Conservation (phyloP, 164 flowering plant genomes). For the Platanus orientalis region DNA sequence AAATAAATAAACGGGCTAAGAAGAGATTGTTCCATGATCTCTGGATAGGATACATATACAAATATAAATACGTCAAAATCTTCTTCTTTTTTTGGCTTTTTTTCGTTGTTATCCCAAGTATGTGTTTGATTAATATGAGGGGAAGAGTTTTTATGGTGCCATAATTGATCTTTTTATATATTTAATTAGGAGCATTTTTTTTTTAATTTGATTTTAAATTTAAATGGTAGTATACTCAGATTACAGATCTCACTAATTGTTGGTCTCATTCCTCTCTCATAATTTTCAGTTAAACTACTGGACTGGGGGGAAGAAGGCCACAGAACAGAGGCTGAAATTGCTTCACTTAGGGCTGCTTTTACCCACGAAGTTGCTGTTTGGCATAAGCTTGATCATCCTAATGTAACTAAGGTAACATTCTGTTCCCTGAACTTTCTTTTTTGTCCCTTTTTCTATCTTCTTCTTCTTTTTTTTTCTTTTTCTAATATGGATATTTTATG, state of each 20-base stretch:
- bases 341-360: constrained; percentile 73
- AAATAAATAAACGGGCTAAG: too few species aligned
- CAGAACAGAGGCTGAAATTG: constrained; percentile 80
- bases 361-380: constrained; percentile 97
- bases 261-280: not conserved
- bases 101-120: not conserved
- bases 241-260: not conserved
- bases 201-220: not conserved
- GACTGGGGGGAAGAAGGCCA: constrained; percentile 98
- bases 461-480: too few species aligned
- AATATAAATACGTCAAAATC: too few species aligned
- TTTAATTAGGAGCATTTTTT: not conserved
- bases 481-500: too few species aligned
- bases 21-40: too few species aligned
- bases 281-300: constrained; percentile 82
- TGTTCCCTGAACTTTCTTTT: not conserved
- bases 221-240: not conserved
- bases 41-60: too few species aligned
- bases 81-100: not conserved
- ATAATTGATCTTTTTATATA: not conserved
- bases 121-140: not conserved
- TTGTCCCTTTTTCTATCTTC: too few species aligned
- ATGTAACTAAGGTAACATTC: constrained; percentile 81
- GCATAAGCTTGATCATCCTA: constrained; percentile 98
- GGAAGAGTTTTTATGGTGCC: not conserved